A percentile compares a stretch with the other conserved stretches of the same genome.
Evolutionary conservation across 495 filamentous ascomycete species (phyloP).

Genomic region (Aspergillus ostianus): DNA sequence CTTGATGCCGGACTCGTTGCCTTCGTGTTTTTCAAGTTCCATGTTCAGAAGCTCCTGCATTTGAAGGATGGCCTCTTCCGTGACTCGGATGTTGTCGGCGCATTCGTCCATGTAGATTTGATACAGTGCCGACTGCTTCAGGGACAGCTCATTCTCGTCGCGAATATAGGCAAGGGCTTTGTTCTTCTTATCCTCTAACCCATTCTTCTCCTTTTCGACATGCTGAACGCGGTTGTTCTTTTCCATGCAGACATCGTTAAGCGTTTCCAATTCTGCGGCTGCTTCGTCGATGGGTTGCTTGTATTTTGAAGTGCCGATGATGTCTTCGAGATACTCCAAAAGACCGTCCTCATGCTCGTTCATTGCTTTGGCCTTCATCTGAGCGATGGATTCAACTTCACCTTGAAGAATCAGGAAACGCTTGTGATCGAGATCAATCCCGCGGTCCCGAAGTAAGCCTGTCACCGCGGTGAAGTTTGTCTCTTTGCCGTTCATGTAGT

Average conservation of each 20-base stretch:
- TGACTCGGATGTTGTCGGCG: conserved; percentile 82
- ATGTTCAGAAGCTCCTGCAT: conserved; percentile 85
- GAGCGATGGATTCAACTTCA: conserved; percentile 96
- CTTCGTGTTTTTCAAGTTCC: conserved; percentile 88
- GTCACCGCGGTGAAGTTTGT: conserved; percentile 92
- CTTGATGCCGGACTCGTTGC: conserved; percentile 89
- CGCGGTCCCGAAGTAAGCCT: conserved; percentile 78
- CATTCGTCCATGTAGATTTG: conserved; percentile 88
- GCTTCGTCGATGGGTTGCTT: conserved; percentile 95
- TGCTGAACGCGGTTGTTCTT: conserved; percentile 94
- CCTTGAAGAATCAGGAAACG: conserved; percentile 96
- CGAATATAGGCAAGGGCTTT: conserved; percentile 84
- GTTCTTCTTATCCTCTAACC: conserved; percentile 93
- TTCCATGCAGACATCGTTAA: conserved; percentile 93
- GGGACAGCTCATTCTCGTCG: conserved; percentile 87
- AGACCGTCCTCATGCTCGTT: conserved; percentile 95
- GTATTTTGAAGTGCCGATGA: conserved; percentile 97
- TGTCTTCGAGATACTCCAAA: conserved; percentile 95
- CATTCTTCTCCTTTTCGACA: conserved; percentile 93
- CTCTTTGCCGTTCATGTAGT: conserved; percentile 86
- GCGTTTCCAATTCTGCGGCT: conserved; percentile 78
- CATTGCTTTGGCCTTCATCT: conserved; percentile 96
- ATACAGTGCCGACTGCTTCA: conserved; percentile 86
- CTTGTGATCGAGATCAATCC: conserved; percentile 96
- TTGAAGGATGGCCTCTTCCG: conserved; percentile 83